phyloP scores from a whole-genome alignment of 345 rosid species.

The Hevea brasiliensis region DNA sequence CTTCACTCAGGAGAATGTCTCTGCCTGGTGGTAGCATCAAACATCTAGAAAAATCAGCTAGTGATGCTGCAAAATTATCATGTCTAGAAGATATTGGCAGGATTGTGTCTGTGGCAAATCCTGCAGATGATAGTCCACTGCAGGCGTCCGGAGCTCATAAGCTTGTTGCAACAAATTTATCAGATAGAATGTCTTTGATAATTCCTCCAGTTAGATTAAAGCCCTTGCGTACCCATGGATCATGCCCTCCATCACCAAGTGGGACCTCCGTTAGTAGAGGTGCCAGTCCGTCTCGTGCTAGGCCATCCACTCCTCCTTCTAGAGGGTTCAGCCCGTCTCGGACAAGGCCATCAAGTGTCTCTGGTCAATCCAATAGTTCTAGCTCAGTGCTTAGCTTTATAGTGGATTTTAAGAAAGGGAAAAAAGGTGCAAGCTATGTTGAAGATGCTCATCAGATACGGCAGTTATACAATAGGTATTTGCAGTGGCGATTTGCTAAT shows the following conservation, averaged over 20 bases:
- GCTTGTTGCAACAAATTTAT: constrained; percentile 44
- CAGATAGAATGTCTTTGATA: constrained; percentile 48
- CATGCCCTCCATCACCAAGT: constrained; percentile 73
- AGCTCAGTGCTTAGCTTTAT: constrained; percentile 88
- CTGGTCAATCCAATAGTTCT: constrained; percentile 55
- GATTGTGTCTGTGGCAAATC: constrained; percentile 42
- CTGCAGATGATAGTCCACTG: constrained; percentile 46
- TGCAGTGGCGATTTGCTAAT: constrained; percentile 95
- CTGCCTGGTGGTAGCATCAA: constrained; percentile 38
- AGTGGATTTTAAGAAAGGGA: constrained; percentile 76
- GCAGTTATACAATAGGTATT: constrained; percentile 70
- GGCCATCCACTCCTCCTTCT: constrained; percentile 74
- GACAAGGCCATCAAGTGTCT: constrained; percentile 54
- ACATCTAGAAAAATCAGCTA: constrained; percentile 56
- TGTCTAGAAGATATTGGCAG: constrained; percentile 42
- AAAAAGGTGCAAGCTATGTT: constrained; percentile 55
- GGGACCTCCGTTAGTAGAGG: constrained; percentile 51
- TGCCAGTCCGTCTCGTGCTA: constrained; percentile 53
- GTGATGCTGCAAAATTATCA: constrained; percentile 49
- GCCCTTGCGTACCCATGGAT: constrained; percentile 46
- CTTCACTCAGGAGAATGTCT: constrained; percentile 54
- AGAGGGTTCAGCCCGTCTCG: constrained; percentile 83
- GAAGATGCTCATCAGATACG: constrained; percentile 94
- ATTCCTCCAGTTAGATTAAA: constrained; percentile 52
- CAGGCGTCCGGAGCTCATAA: constrained; percentile 41